phyloP scores from a whole-genome alignment of 2,329 filamentous ascomycete genomes.

The Penicillium oxalicum region DNA sequence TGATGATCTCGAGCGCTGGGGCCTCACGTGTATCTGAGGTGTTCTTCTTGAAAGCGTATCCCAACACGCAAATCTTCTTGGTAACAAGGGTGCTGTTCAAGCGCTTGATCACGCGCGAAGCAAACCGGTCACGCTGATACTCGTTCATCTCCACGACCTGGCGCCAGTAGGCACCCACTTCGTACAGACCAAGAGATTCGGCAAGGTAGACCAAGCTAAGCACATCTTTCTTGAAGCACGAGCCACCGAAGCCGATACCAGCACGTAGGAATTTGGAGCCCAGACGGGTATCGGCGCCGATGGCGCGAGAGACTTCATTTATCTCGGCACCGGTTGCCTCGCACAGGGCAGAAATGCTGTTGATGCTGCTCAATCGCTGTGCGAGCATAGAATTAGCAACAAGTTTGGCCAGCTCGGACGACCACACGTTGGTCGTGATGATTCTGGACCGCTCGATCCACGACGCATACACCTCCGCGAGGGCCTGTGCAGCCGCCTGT shows the following conservation, averaged over 20 bases:
- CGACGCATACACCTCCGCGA: slow-evolving; percentile 60
- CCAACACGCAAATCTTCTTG: slow-evolving; percentile 68
- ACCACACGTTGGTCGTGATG: slow-evolving; percentile 67
- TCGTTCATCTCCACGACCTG: slow-evolving; percentile 71
- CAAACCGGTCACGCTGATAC: slow-evolving; percentile 65
- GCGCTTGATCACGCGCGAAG: slow-evolving; percentile 57
- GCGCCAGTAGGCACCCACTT: slow-evolving; percentile 70
- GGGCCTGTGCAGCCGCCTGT: slow-evolving; percentile 54
- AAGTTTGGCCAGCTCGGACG: slow-evolving; percentile 71
- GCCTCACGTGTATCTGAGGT: slow-evolving; percentile 69
- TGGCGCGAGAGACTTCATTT: slow-evolving; percentile 60
- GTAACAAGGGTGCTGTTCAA: slow-evolving; percentile 63
- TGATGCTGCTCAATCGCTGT: slow-evolving; percentile 74
- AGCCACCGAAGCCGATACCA: slow-evolving; percentile 70
- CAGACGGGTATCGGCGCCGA: slow-evolving; percentile 65
- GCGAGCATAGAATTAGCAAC: slow-evolving; percentile 75
- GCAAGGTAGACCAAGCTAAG: slow-evolving; percentile 67
- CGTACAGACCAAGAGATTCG: slow-evolving; percentile 60
- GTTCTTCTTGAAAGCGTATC: slow-evolving; percentile 74
- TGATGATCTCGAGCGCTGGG: slow-evolving; percentile 42
- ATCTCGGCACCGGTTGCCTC: slow-evolving; percentile 69
- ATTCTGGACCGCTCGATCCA: slow-evolving; percentile 66
- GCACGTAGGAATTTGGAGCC: slow-evolving; percentile 67
- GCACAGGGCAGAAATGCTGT: slow-evolving; percentile 70
- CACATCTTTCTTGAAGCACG: slow-evolving; percentile 76